These are phyloP conservation scores for Chernovozyma sophiae-reginae DNA, from an alignment of 1,139 yeast genomes.

Conservation along the genomic window DNA sequence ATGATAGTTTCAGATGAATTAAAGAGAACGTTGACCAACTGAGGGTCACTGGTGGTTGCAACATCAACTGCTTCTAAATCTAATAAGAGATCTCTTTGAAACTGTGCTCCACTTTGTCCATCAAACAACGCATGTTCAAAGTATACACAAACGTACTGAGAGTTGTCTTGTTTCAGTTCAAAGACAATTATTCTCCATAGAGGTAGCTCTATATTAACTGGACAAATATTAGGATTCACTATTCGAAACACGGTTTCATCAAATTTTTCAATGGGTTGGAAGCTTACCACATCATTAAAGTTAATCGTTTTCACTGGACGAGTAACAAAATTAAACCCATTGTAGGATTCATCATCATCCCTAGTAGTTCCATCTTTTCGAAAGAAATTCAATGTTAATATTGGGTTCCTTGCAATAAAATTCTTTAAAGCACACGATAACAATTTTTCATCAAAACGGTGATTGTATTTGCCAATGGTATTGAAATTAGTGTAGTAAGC, in stretches of 20 bases:
- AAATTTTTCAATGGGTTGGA: slow-evolving; percentile 13
- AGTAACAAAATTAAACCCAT: slow-evolving; percentile 16
- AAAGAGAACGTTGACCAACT: not conserved
- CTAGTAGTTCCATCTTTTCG: slow-evolving; percentile 3
- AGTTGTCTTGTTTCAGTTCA: slow-evolving; percentile 10
- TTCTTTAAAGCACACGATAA: slow-evolving; percentile 23
- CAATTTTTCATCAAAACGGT: slow-evolving; percentile 11
- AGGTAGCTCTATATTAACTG: slow-evolving; percentile 19
- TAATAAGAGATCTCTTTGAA: slow-evolving; percentile 28
- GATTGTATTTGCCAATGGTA: slow-evolving; percentile 23
- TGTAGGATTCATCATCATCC: slow-evolving; percentile 10
- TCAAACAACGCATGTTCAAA: slow-evolving; percentile 35
- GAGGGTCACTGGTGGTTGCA: not conserved
- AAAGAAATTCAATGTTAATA: slow-evolving; percentile 19
- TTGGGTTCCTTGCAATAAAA: slow-evolving; percentile 20
- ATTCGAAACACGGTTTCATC: slow-evolving; percentile 13
- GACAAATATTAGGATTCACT: slow-evolving; percentile 16
- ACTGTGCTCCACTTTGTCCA: slow-evolving; percentile 30
- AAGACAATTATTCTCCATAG: slow-evolving; percentile 28
- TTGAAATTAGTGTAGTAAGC: slow-evolving; percentile 27
- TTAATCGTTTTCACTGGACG: slow-evolving; percentile 17
- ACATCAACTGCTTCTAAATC: slow-evolving; percentile 10
- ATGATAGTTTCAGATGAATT: not conserved
- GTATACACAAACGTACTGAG: slow-evolving; percentile 20
- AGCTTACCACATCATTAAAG: slow-evolving; percentile 24